phyloP scores from a whole-genome alignment of 495 filamentous ascomycete genomes.

The Rostrohypoxylon terebratum region DNA sequence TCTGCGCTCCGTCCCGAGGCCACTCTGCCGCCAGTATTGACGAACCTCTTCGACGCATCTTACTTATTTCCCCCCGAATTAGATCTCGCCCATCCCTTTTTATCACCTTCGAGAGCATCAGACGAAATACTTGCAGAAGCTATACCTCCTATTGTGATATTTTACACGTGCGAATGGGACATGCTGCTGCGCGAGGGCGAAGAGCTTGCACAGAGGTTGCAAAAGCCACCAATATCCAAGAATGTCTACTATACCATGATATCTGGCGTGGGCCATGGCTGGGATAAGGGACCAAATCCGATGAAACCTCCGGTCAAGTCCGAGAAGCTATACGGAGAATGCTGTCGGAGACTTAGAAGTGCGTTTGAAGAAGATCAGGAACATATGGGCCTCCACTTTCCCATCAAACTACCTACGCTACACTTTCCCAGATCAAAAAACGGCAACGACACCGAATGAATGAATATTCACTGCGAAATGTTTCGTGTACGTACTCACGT shows the following conservation, averaged over 20 bases:
- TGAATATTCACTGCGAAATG: not conserved
- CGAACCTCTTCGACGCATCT: conserved; percentile 85
- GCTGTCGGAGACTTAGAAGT: conserved; percentile 48
- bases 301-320: conserved; percentile 64
- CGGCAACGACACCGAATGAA: conserved; percentile 19
- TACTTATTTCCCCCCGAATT: conserved; percentile 71
- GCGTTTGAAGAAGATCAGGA: conserved; percentile 49
- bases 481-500: not conserved
- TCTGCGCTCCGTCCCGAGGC: conserved; percentile 73
- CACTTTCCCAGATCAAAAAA: conserved; percentile 22
- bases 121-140: conserved; percentile 56
- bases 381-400: conserved; percentile 19
- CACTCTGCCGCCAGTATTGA: conserved; percentile 78
- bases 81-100: conserved; percentile 49
- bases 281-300: conserved; percentile 89
- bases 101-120: conserved; percentile 56
- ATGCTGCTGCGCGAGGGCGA: conserved; percentile 86
- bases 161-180: conserved; percentile 91
- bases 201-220: conserved; percentile 71
- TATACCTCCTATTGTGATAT: conserved; percentile 62
- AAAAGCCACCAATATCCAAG: conserved; percentile 68
- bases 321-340: conserved; percentile 56
- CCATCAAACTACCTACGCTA: conserved; percentile 23
- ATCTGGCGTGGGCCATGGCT: conserved; percentile 79
- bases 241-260: conserved; percentile 76